phyloP scores from a whole-genome alignment of 164 flowering plant species.

The Vitis rupestris region DNA sequence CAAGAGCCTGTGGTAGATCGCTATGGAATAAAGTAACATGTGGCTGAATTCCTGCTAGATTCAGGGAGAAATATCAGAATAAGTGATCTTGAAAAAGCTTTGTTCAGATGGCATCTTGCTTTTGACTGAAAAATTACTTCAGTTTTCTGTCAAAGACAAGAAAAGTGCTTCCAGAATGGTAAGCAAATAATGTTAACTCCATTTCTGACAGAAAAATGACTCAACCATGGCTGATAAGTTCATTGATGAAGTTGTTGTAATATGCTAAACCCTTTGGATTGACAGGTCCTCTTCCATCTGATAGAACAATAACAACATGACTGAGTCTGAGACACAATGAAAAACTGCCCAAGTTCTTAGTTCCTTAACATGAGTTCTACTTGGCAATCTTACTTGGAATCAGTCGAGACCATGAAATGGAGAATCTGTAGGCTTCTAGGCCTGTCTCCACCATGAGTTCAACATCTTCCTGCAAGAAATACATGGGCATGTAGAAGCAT shows the following conservation, averaged over 20 bases:
- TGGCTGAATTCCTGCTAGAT: slow-evolving; percentile 2
- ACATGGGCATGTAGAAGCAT: too few relatives aligned
- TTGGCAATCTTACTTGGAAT: slow-evolving; percentile 41
- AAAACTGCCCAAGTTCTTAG: too few relatives aligned
- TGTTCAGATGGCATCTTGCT: too few relatives aligned
- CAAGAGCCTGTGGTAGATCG: slow-evolving; percentile 2
- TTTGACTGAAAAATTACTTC: too few relatives aligned
- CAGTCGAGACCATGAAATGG: slow-evolving; percentile 65
- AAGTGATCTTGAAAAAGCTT: too few relatives aligned
- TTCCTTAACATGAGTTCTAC: too few relatives aligned
- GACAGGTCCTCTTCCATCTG: slow-evolving; percentile 75
- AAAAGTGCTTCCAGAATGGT: too few relatives aligned
- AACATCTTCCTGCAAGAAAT: slow-evolving; percentile 53
- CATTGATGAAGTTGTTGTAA: slow-evolving; percentile 72
- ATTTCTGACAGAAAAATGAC: neutral
- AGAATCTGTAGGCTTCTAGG: slow-evolving; percentile 56
- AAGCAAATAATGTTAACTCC: too few relatives aligned
- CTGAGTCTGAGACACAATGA: neutral
- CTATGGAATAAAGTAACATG: neutral
- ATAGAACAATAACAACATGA: neutral
- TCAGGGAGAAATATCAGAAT: too few relatives aligned
- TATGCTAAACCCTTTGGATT: slow-evolving; percentile 69
- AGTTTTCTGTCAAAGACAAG: too few relatives aligned
- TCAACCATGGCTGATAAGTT: slow-evolving; percentile 46
- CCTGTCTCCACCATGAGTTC: slow-evolving; percentile 51